A percentile compares a stretch with the other conserved stretches of the same genome.
Evolutionary conservation across 768 basidiomycete species (phyloP).

Genomic region (Boletellus ananas): DNA sequence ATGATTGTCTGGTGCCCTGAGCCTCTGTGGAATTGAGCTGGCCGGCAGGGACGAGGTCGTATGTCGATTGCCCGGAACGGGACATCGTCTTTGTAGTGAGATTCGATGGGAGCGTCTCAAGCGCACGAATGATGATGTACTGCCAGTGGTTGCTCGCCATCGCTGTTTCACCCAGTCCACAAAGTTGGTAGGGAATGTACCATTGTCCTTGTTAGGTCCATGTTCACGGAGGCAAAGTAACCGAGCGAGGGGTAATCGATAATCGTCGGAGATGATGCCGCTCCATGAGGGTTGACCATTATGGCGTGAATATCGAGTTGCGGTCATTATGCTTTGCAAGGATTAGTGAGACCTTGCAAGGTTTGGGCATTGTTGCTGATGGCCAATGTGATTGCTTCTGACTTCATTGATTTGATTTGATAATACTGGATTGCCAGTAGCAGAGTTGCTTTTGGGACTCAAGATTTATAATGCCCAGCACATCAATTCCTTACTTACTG

Average conservation of each 20-base stretch:
- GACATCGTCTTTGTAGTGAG: slow-evolving; percentile 53
- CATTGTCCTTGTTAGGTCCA: slow-evolving; percentile 86
- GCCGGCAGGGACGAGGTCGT: slow-evolving; percentile 64
- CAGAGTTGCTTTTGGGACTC: too few relatives aligned
- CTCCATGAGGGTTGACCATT: slow-evolving; percentile 86
- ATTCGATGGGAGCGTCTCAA: slow-evolving; percentile 72
- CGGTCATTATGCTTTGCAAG: too few relatives aligned
- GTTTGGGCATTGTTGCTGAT: too few relatives aligned
- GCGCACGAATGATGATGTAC: slow-evolving; percentile 74
- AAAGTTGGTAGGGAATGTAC: slow-evolving; percentile 80
- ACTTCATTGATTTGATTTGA: too few relatives aligned
- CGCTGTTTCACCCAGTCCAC: slow-evolving; percentile 68
- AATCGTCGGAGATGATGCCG: slow-evolving; percentile 73
- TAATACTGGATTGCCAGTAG: too few relatives aligned
- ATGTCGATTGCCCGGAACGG: slow-evolving; percentile 52
- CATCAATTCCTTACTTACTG: too few relatives aligned
- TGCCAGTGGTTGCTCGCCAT: slow-evolving; percentile 56
- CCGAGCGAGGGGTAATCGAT: slow-evolving; percentile 61
- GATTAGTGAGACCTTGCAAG: too few relatives aligned
- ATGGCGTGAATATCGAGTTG: slow-evolving; percentile 66
- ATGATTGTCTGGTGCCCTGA: slow-evolving; percentile 65
- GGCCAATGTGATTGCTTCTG: too few relatives aligned
- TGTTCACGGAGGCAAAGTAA: slow-evolving; percentile 69
- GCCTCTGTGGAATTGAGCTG: slow-evolving; percentile 77
- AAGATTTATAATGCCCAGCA: too few relatives aligned